Evolutionary conservation across 164 flowering plant genomes (phyloP), one percentile per base, ranked within the genome.

Genomic region (Echeveria elegans): DNA sequence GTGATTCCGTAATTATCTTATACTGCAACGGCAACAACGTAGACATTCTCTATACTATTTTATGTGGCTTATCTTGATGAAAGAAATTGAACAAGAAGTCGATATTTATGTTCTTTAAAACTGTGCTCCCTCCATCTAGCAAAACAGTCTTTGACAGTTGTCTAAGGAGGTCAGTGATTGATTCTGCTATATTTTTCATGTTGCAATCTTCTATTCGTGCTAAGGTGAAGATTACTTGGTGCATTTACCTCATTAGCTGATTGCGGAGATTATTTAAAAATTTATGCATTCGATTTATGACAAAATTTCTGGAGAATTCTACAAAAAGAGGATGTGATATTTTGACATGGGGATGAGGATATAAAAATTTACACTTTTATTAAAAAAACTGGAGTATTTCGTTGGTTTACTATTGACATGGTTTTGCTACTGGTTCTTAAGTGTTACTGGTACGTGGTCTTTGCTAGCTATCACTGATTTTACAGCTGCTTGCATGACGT

Each of bases 401-500:
- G 2, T 9, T 50, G 5, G 56, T 50, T 50, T 50, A 50, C n/a
- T 45, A 5, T 0, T 15, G n/a, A 45, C 50, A 18, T 45, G 47
- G 47, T 43, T 43, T 6, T 23, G 28, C 11, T 29, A 52, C 58
- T 18, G 7, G 14, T 12, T 52, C 23, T 28, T 53, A 53, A 10
- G 31, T 56, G 26, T 23, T 12, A 56, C 61, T 14, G 9, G 19
- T 26, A 28, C 12, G 32, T 28, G 61, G 7, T 56, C 31, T 29
- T 56, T 32, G 28, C 61, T 56, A 14, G 32, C 14, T 28, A 28
- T 56, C 19, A 28, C 61, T 56, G 26, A 28, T 56, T 82, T 56
- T 82, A 78, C 88, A 93, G 98, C 89, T 82, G 97, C 98, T 63
- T 93, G 97, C 75, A 93, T 93, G 94, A 88, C 97, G 45, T 90